Evolutionary conservation across 805 yeast species (phyloP), one percentile per base, ranked within the genome.

Genomic region (Candida adriatica): DNA sequence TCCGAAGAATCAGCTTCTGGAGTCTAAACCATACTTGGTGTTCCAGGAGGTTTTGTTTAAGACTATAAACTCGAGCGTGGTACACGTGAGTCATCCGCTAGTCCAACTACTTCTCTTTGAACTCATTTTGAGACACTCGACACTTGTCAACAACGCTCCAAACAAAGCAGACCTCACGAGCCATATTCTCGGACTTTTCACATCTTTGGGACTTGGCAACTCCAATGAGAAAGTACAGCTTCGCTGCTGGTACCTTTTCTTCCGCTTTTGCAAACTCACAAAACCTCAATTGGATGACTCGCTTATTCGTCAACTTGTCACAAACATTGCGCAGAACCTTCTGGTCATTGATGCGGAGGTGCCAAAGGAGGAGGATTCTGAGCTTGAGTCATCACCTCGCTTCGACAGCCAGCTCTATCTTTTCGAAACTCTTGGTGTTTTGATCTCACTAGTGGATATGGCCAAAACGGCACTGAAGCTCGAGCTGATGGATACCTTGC

Each of bases 201-300:
- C 86, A 27, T 75, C 92, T 13, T 69, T 79, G 45, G 97, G 96
- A 11, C 71, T 90, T 39, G 87, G 85, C 55, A 85, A 80, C 58
- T 64, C 68, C 5, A 66, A 70, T 43, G 80, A 71, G 36, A 80
- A 75, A 39, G 96, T 88, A 4, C 76, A 87, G 47, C 66, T 75
- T 34, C 76, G 96, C 54, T 70, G 94, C 25, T 92, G 97, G 96
- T 90, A 85, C 54, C 63, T 88, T 41, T 85, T 90, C 46, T 79
- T 79, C 49, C 72, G 94, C 53, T 83, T 88, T 48, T 68, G 87
- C 39, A 85, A 81, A 51, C 62, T 80, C 28, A 79, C 90, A 2
- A 80, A 77, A 49, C 86, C 87, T 22, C 61, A 70, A 29, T 58
- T 77, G 24, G 69, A 77, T 18, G 69, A 64, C 27, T 56, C 44